phyloP scores from a whole-genome alignment of 108 stramenopile genomes.

The Cyclotella kingstonii region DNA sequence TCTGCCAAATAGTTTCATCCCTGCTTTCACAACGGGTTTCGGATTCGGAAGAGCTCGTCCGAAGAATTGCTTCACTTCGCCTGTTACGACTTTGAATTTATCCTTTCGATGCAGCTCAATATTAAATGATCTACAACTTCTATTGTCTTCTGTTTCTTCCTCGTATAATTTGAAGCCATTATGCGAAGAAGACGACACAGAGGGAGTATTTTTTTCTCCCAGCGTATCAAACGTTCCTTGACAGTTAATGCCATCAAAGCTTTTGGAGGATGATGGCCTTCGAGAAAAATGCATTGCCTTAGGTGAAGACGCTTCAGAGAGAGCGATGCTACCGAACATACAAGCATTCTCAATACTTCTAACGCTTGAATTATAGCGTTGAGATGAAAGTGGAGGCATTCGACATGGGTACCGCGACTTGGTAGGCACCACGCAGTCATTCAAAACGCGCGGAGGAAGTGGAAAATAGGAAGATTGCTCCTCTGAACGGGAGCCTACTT shows the following conservation, averaged over 20 bases:
- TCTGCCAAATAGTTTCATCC: constrained; percentile 4
- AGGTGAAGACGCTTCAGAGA: constrained; percentile 11
- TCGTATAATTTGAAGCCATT: too few relatives aligned
- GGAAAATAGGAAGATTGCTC: too few relatives aligned
- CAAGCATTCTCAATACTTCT: constrained; percentile 8
- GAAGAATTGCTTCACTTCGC: constrained; percentile 7
- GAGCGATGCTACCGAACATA: constrained; percentile 18
- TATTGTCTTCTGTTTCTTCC: constrained; percentile 11
- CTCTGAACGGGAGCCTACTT: too few relatives aligned
- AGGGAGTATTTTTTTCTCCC: too few relatives aligned
- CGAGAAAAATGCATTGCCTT: too few relatives aligned
- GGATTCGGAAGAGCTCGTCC: not conserved
- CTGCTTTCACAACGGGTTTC: constrained; percentile 4
- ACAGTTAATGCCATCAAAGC: constrained; percentile 4
- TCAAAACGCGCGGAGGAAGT: too few relatives aligned
- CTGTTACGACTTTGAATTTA: constrained; percentile 5
- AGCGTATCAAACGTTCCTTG: not conserved
- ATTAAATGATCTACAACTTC: constrained; percentile 14
- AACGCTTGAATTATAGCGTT: not conserved
- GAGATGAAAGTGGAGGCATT: not conserved
- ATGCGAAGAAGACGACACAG: too few relatives aligned
- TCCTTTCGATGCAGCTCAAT: constrained; percentile 22
- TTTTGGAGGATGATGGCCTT: not conserved
- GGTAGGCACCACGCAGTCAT: too few relatives aligned
- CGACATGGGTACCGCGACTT: not conserved